Percentiles rank a stretch among this genome's conserved stretches.
These are phyloP conservation scores for Magnolia officinalis DNA, from an alignment of 164 flowering plant genomes.

Conservation along the genomic window DNA sequence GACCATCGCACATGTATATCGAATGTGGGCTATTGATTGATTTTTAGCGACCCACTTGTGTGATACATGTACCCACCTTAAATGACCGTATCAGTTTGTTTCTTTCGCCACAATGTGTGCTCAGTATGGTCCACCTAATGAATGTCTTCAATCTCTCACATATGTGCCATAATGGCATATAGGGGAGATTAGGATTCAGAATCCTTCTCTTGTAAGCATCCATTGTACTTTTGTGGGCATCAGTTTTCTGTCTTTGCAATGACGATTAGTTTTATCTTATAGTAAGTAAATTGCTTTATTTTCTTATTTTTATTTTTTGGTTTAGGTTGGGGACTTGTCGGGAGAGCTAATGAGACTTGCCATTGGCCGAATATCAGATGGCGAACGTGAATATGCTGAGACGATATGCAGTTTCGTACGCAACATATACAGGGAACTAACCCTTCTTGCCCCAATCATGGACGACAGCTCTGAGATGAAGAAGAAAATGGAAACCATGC, in stretches of 20 bases:
- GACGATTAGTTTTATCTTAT: not conserved
- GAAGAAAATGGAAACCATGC: constrained; percentile 92
- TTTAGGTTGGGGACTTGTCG: constrained; percentile 83
- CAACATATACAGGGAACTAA: constrained; percentile 72
- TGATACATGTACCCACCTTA: too few species aligned
- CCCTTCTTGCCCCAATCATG: constrained; percentile 70
- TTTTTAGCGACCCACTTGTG: too few species aligned
- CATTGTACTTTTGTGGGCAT: too few species aligned
- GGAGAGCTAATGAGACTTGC: constrained; percentile 97
- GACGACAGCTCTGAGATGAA: constrained; percentile 82
- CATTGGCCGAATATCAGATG: constrained; percentile 86
- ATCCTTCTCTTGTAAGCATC: too few species aligned
- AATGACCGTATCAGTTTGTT: too few species aligned
- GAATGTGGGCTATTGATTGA: too few species aligned
- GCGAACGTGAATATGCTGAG: constrained; percentile 78
- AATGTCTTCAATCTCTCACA: not conserved
- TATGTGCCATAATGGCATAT: not conserved
- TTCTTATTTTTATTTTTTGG: constrained; percentile 10
- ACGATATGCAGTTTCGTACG: constrained; percentile 79
- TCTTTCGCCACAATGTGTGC: too few species aligned
- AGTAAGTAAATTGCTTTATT: constrained; percentile 5
- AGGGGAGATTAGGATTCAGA: too few species aligned
- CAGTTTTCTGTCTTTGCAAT: not conserved
- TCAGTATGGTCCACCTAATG: too few species aligned
- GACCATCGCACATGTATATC: too few species aligned